Evolutionary conservation across 2,329 filamentous ascomycete species (phyloP).

Genomic region (Diaporthe citriasiana): DNA sequence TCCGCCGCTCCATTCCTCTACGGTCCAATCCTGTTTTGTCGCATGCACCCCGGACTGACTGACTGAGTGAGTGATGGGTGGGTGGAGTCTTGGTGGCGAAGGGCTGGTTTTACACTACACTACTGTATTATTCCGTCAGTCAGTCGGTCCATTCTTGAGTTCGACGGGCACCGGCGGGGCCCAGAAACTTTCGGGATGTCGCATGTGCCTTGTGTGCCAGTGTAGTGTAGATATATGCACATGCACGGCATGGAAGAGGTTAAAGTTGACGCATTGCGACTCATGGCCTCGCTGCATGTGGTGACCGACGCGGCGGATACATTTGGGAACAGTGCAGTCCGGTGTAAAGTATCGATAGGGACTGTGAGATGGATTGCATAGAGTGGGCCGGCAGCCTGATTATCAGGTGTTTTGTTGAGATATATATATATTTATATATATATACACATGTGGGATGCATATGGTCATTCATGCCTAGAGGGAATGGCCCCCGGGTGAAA

Average conservation of each 20-base stretch:
- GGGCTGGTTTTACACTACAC: not conserved
- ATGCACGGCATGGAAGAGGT: constrained; percentile 3
- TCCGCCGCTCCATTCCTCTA: not conserved
- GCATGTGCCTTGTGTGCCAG: constrained; percentile 4
- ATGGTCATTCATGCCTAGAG: not conserved
- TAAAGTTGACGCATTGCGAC: constrained; percentile 11
- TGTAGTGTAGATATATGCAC: no score
- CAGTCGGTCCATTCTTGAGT: not conserved
- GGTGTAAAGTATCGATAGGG: not conserved
- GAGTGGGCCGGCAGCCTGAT: not conserved
- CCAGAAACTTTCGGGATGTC: constrained; percentile 15
- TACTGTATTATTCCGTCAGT: not conserved
- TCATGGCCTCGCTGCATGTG: constrained; percentile 6
- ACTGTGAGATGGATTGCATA: not conserved
- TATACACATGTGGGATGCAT: no score
- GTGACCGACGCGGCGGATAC: not conserved
- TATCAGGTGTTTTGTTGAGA: not conserved
- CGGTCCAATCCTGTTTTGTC: not conserved
- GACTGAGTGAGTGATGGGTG: no score
- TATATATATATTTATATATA: no score
- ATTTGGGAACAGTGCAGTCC: not conserved
- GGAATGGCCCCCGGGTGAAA: constrained; percentile 35
- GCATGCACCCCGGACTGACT: not conserved
- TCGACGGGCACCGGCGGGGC: not conserved
- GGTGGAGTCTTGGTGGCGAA: constrained; percentile 5